Evolutionary conservation across 441 rosid species (phyloP).

Genomic region (Isatis lusitanica): DNA sequence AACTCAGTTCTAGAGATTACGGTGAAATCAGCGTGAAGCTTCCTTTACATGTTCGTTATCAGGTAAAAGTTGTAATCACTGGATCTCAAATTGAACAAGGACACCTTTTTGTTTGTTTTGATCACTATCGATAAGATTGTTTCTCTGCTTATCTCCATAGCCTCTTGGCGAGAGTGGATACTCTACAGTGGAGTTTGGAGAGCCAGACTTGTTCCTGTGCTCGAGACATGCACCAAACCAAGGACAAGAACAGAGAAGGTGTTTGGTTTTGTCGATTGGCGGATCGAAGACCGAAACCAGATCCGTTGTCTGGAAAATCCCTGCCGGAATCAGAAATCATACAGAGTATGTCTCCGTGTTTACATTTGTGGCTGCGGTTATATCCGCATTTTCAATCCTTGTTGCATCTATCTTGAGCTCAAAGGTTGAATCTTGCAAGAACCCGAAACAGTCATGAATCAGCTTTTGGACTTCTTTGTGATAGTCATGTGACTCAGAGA

Average conservation of each 20-base stretch:
- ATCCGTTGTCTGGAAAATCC: slow-evolving; percentile 61
- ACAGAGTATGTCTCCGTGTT: slow-evolving; percentile 37
- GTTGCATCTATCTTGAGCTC: slow-evolving; percentile 36
- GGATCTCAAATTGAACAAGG: not conserved
- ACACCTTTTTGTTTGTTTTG: not conserved
- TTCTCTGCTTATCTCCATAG: slow-evolving; percentile 39
- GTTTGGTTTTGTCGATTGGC: slow-evolving; percentile 42
- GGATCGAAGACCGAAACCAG: slow-evolving; percentile 16
- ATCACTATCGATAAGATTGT: not conserved
- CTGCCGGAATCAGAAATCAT: slow-evolving; percentile 59
- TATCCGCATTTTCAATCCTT: slow-evolving; percentile 39
- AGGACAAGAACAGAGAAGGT: slow-evolving; percentile 34
- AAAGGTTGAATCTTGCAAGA: slow-evolving; percentile 25
- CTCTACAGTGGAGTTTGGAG: slow-evolving; percentile 57
- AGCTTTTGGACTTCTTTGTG: slow-evolving; percentile 1
- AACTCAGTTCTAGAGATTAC: slow-evolving; percentile 33
- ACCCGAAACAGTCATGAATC: slow-evolving; percentile 22
- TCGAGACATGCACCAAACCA: slow-evolving; percentile 40
- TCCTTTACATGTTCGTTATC: slow-evolving; percentile 87
- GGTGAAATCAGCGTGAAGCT: slow-evolving; percentile 53
- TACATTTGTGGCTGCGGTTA: slow-evolving; percentile 38
- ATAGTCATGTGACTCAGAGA: not conserved
- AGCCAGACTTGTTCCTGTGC: slow-evolving; percentile 59
- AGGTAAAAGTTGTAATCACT: slow-evolving; percentile 43
- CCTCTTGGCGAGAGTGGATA: slow-evolving; percentile 66